Conservation (phyloP, 2,329 filamentous ascomycete species). For the Phaeosphaeriaceae sp. region DNA sequence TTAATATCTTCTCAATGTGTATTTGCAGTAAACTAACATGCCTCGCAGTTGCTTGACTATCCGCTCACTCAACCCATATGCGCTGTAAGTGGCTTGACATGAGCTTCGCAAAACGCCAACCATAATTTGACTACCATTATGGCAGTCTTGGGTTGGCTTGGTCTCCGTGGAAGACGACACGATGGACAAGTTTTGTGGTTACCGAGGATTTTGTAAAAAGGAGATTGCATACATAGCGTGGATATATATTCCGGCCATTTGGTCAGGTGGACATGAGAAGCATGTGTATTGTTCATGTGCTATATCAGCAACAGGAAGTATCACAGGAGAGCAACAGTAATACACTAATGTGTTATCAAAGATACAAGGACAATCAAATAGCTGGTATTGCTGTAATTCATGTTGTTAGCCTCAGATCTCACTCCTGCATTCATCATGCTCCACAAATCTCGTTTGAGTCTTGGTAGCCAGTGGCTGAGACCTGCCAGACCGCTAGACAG, state of each 20-base stretch:
- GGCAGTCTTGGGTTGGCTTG: neutral
- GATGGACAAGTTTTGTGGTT: slow-evolving; percentile 15
- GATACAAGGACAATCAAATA: slow-evolving; percentile 13
- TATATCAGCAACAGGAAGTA: slow-evolving; percentile 22
- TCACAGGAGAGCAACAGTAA: slow-evolving; percentile 25
- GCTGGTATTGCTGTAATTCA: slow-evolving; percentile 27
- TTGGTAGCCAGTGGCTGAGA: neutral
- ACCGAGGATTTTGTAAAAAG: slow-evolving; percentile 34
- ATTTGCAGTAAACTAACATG: slow-evolving; percentile 22
- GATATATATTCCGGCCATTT: slow-evolving; percentile 32
- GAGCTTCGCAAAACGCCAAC: slow-evolving; percentile 2
- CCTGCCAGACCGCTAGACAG: slow-evolving; percentile 1
- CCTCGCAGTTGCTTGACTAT: slow-evolving; percentile 76
- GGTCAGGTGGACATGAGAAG: slow-evolving; percentile 20
- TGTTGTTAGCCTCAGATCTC: slow-evolving; percentile 17
- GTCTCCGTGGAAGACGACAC: neutral
- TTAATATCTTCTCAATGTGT: slow-evolving; percentile 42
- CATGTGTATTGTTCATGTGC: slow-evolving; percentile 43
- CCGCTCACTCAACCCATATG: slow-evolving; percentile 80
- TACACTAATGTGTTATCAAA: slow-evolving; percentile 40
- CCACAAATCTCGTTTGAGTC: slow-evolving; percentile 22
- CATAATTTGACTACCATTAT: slow-evolving; percentile 1
- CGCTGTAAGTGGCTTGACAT: slow-evolving; percentile 50
- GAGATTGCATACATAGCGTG: slow-evolving; percentile 44
- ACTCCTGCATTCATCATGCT: slow-evolving; percentile 17